Percentiles rank a stretch among this genome's conserved stretches.
phyloP scores from a whole-genome alignment of 2,329 filamentous ascomycete genomes.

The Paraphoma chrysanthemicola region DNA sequence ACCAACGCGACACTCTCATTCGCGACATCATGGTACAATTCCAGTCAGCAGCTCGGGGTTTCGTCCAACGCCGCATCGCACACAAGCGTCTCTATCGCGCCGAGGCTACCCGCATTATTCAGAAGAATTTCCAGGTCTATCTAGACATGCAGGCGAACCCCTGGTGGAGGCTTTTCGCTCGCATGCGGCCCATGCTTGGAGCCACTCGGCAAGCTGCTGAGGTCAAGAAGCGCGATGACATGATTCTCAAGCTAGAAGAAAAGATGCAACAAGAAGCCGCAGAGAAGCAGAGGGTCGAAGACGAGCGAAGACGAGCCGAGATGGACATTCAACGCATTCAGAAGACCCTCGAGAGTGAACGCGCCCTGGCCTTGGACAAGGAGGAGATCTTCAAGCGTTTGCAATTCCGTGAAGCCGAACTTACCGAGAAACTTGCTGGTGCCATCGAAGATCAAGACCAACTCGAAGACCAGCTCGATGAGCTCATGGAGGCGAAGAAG shows the following conservation, averaged over 20 bases:
- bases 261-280: constrained; percentile 80
- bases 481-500: constrained; percentile 86
- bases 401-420: constrained; percentile 86
- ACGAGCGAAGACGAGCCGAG: constrained; percentile 87
- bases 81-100: constrained; percentile 94
- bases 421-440: constrained; percentile 90
- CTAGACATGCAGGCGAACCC: constrained; percentile 88
- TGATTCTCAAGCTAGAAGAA: constrained; percentile 84
- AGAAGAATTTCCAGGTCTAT: constrained; percentile 92
- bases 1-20: constrained; percentile 90
- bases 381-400: constrained; percentile 99
- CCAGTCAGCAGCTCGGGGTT: constrained; percentile 90
- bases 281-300: constrained; percentile 81
- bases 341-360: constrained; percentile 92
- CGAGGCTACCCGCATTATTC: constrained; percentile 93
- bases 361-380: constrained; percentile 94
- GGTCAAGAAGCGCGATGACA: constrained; percentile 92
- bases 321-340: constrained; percentile 88
- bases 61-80: constrained; percentile 83
- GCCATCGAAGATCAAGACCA: constrained; percentile 94
- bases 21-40: constrained; percentile 93
- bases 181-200: constrained; percentile 94
- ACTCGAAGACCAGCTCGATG: constrained; percentile 91
- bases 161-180: constrained; percentile 95
- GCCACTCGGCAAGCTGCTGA: constrained; percentile 90